Evolutionary conservation across 495 filamentous ascomycete species (phyloP).

Genomic region (Saxophila tyrrhenica): DNA sequence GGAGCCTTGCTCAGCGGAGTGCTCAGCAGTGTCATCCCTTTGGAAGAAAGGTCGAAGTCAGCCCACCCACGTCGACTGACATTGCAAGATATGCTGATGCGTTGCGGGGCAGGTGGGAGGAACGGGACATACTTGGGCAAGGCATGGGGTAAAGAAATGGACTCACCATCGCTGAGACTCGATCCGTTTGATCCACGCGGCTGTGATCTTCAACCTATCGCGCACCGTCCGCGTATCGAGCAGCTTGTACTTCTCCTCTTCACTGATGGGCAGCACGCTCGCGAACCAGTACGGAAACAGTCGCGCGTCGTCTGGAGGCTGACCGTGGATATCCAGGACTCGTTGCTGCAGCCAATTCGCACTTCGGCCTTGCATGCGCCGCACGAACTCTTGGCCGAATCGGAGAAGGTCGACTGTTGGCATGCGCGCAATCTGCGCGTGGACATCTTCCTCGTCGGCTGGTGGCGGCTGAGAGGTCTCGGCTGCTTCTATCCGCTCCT

Average conservation of each 20-base stretch:
- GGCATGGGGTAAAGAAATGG: neutral
- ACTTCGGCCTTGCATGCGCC: conserved; percentile 49
- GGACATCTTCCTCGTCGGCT: conserved; percentile 20
- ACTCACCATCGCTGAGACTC: conserved; percentile 64
- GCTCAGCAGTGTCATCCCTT: no score
- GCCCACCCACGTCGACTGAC: neutral
- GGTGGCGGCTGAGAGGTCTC: conserved; percentile 38
- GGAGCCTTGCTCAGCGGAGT: no score
- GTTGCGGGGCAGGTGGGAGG: no score
- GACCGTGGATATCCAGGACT: conserved; percentile 63
- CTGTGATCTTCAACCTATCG: conserved; percentile 68
- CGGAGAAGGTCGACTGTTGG: conserved; percentile 60
- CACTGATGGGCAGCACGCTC: conserved; percentile 61
- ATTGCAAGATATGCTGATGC: neutral
- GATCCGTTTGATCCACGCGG: conserved; percentile 60
- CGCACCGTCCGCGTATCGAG: conserved; percentile 61
- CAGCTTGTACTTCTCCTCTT: conserved; percentile 68
- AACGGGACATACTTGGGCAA: neutral
- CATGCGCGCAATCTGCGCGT: conserved; percentile 43
- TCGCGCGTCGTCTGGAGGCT: conserved; percentile 61
- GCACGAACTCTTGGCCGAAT: conserved; percentile 53
- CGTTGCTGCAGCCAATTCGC: conserved; percentile 63
- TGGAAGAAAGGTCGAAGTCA: neutral
- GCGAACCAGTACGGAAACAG: conserved; percentile 88
- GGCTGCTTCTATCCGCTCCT: conserved; percentile 58